Evolutionary conservation across 2,329 filamentous ascomycete species (phyloP).

Genomic region (Verticillium isaacii): DNA sequence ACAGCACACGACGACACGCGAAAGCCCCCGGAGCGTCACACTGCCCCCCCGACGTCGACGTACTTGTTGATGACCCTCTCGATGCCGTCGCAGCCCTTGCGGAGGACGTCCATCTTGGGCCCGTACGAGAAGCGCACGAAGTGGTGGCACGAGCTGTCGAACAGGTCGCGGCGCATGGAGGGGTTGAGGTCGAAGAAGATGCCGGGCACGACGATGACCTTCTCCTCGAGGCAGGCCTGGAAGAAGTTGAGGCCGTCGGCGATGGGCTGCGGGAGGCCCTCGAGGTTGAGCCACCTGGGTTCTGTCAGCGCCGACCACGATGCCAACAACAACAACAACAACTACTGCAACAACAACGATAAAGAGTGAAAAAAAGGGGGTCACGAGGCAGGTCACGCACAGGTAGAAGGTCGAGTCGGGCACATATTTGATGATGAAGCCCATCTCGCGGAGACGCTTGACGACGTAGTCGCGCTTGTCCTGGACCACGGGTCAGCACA

Average conservation of each 20-base stretch:
- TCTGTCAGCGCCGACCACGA: not conserved
- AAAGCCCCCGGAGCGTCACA: not conserved
- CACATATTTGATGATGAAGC: conserved; percentile 77
- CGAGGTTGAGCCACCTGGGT: conserved; percentile 52
- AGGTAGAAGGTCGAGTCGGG: conserved; percentile 95
- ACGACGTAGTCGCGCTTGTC: conserved; percentile 92
- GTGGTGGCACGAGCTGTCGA: conserved; percentile 91
- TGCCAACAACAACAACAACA: not conserved
- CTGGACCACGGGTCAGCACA: conserved; percentile 19
- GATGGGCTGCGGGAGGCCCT: conserved; percentile 70
- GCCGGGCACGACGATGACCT: conserved; percentile 92
- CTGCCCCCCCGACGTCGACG: conserved; percentile 19
- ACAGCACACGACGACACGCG: not conserved
- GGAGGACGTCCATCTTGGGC: conserved; percentile 72
- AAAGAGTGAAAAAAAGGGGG: not conserved
- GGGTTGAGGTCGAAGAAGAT: conserved; percentile 99
- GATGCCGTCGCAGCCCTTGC: conserved; percentile 78
- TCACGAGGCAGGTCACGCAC: conserved; percentile 37
- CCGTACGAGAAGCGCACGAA: conserved; percentile 84
- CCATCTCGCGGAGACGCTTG: conserved; percentile 73
- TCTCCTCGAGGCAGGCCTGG: conserved; percentile 86
- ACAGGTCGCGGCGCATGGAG: conserved; percentile 80
- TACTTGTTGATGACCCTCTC: conserved; percentile 75
- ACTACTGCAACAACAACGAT: not conserved
- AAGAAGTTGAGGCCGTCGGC: conserved; percentile 96